Base-by-base conservation (phyloP, 2,329 filamentous ascomycete species). In the Claviceps monticola region DNA sequence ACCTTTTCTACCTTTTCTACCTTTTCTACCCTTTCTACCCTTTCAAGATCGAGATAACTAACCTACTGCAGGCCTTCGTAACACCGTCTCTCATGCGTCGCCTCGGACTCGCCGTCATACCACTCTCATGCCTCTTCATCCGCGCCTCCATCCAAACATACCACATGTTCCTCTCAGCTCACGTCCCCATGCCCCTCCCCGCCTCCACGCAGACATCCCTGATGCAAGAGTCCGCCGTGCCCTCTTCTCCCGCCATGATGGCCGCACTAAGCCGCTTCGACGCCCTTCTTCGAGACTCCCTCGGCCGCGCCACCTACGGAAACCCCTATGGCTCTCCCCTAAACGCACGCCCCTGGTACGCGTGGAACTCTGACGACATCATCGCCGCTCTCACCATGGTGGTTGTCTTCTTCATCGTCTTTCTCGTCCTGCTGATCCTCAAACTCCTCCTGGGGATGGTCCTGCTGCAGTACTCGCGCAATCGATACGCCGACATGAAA, bases 91-190 rank as follows among this genome's bases (percentile, higher is more conserved):
- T 98, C 2, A 95, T 88, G 4, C 86, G 90, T 53, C 82, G 93
- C 17, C 79, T 98, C 0, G 93, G 93, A 1, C 74, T 98, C 1
- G 93, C 93, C 0, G 84, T 97, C 34, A 86, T 98, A 46, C 93
- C 93, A 0, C 75, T 98, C 0, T 91, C 90, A 1, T 97, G 90
- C 59, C 81, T 98, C 47, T 96, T 98, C 68, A 93, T 98, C 65
- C 83, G 94, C 44, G 88, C 94, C 46, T 90, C 88, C 1, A 78
- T 97, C 44, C 93, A 98, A 65, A 96, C 91, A 6, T 98, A 97
- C 67, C 86, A 96, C 68, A 97, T 97, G 91, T 95, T 97, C 62
- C 78, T 97, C 14, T 87, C 90, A 3, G 90, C 88, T 0, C 84
- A 95, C 60, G 75, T 96, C 37, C 85, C 88, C 0, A 78, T 85